A percentile compares a stretch with the other conserved stretches of the same genome.
Evolutionary conservation across 768 basidiomycete species (phyloP).

Genomic region (Inosperma sp.): DNA sequence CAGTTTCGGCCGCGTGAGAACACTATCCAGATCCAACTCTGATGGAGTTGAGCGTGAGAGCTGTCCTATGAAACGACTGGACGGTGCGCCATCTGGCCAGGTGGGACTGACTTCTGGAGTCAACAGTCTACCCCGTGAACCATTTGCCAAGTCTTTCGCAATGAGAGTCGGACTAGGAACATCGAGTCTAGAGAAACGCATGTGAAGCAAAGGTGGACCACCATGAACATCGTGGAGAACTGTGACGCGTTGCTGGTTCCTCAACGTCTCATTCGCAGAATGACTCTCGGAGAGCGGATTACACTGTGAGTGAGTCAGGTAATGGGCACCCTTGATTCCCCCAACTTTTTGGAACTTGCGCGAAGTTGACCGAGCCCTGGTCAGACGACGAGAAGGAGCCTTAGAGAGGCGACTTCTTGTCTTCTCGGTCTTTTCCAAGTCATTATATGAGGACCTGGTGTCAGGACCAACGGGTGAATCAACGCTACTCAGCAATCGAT

Average conservation of each 20-base stretch:
- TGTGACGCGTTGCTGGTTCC: constrained; percentile 44
- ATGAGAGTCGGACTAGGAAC: constrained; percentile 35
- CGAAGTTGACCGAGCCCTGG: too few species aligned
- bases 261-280: constrained; percentile 21
- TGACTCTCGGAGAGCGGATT: constrained; percentile 20
- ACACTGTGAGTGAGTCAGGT: constrained; percentile 15
- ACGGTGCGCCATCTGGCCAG: too few species aligned
- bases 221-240: constrained; percentile 33
- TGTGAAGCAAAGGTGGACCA: constrained; percentile 47
- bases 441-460: constrained; percentile 38
- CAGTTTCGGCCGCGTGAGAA: neutral
- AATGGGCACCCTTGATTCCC: constrained; percentile 7
- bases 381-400: constrained; percentile 3
- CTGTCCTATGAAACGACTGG: too few species aligned
- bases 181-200: constrained; percentile 51
- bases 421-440: constrained; percentile 22
- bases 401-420: constrained; percentile 8
- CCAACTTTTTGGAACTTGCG: too few species aligned
- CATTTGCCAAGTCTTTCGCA: neutral
- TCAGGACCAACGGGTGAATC: constrained; percentile 52
- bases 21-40: neutral
- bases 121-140: neutral
- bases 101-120: too few species aligned
- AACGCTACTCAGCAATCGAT: constrained; percentile 32
- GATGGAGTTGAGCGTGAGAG: neutral